Percentiles rank a stretch among this genome's conserved stretches.
Conservation (phyloP, 257 asterid species). For the Voacanga thouarsii region DNA sequence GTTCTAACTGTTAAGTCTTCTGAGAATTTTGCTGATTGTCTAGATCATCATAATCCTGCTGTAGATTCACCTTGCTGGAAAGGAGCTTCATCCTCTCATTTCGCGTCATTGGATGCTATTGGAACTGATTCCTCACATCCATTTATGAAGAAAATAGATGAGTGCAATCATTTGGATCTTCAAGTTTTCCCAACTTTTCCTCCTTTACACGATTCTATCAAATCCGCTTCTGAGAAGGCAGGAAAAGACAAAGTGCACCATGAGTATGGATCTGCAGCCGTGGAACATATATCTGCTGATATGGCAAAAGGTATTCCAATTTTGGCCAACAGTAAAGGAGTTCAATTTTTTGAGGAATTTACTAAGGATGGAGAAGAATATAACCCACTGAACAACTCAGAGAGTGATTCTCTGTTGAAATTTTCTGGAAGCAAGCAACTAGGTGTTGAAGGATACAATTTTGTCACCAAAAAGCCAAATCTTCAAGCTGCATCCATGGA, state of each 20-base stretch:
- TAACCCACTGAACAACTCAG: constrained; percentile 22
- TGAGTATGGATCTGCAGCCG: constrained; percentile 31
- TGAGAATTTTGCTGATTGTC: constrained; percentile 49
- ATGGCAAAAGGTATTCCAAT: constrained; percentile 27
- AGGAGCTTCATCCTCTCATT: constrained; percentile 68
- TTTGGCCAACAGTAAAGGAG: constrained; percentile 29
- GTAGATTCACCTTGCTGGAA: constrained; percentile 99
- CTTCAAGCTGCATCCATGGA: constrained; percentile 17
- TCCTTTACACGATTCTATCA: constrained; percentile 30
- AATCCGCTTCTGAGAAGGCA: constrained; percentile 29
- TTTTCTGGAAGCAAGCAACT: constrained; percentile 27
- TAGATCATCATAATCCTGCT: constrained; percentile 56
- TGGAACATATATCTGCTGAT: constrained; percentile 32
- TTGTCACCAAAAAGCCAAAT: constrained; percentile 16
- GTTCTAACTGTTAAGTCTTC: constrained; percentile 35
- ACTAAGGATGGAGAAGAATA: constrained; percentile 32
- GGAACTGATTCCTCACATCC: constrained; percentile 38
- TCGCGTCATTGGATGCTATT: constrained; percentile 38
- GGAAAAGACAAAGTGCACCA: constrained; percentile 29
- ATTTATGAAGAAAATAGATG: constrained; percentile 34
- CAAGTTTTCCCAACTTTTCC: constrained; percentile 31
- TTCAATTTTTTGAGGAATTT: constrained; percentile 30
- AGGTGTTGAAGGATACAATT: constrained; percentile 30
- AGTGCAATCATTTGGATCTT: constrained; percentile 30
- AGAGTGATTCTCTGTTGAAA: constrained; percentile 30